A percentile compares a stretch with the other conserved stretches of the same genome.
Conservation (phyloP, 2,329 filamentous ascomycete species). For the Xylaria sp. region DNA sequence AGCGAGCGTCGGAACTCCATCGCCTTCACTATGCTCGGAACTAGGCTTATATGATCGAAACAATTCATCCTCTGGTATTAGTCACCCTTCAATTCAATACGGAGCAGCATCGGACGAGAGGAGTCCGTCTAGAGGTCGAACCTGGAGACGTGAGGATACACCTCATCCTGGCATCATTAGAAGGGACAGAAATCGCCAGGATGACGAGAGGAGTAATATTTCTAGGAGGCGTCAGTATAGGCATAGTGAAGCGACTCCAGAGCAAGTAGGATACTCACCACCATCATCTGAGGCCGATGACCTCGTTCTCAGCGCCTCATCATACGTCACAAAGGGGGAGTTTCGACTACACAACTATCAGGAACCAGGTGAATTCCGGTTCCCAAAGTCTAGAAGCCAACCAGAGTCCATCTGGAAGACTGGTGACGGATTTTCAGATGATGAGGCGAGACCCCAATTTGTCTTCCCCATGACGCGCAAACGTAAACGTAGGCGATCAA, state of each 20-base stretch:
- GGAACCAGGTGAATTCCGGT: constrained; percentile 36
- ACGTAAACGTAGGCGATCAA: constrained; percentile 41
- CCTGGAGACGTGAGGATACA: constrained; percentile 26
- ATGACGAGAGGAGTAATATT: constrained; percentile 4
- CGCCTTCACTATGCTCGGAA: background rate
- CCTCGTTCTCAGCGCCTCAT: background rate
- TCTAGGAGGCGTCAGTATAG: background rate
- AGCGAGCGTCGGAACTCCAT: background rate
- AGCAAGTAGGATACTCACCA: background rate
- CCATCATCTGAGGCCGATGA: background rate
- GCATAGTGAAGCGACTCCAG: background rate
- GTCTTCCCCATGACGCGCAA: constrained; percentile 38
- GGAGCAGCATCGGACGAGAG: constrained; percentile 3
- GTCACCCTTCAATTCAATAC: background rate
- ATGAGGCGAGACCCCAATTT: constrained; percentile 43
- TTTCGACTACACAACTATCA: constrained; percentile 40
- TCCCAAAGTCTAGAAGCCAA: constrained; percentile 41
- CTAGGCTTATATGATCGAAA: background rate
- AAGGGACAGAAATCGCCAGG: constrained; percentile 11
- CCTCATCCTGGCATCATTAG: background rate
- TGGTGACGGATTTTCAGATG: constrained; percentile 48
- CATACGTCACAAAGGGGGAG: constrained; percentile 46
- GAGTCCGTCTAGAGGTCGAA: constrained; percentile 25
- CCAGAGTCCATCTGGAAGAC: constrained; percentile 40
- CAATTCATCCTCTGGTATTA: background rate